phyloP scores from a whole-genome alignment of 129 eudicot species.

The Escallonia herrerae region DNA sequence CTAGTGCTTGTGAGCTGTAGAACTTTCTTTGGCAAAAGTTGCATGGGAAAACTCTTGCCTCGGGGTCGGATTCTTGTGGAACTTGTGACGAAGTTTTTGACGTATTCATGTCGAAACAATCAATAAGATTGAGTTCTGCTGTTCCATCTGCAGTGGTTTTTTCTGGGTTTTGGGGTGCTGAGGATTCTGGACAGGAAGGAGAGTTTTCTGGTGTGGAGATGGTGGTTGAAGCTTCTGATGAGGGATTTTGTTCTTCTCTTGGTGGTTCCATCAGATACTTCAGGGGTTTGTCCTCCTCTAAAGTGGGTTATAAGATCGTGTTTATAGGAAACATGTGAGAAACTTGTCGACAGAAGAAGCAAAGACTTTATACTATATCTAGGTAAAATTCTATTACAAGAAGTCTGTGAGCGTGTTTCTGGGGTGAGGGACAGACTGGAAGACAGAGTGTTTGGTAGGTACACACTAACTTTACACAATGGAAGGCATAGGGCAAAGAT shows the following conservation, averaged over 20 bases:
- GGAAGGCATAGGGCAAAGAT: too few species aligned
- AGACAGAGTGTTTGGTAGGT: too few species aligned
- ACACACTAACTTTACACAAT: too few species aligned
- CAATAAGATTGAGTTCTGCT: constrained; percentile 45
- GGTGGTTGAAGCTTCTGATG: neutral
- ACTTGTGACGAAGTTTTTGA: constrained; percentile 10
- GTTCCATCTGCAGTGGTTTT: neutral
- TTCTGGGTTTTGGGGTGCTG: neutral
- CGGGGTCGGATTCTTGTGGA: constrained; percentile 34
- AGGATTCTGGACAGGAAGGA: neutral
- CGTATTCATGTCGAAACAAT: constrained; percentile 26
- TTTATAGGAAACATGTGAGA: too few species aligned
- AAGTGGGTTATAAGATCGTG: too few species aligned
- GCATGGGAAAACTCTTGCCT: constrained; percentile 54
- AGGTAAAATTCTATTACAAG: too few species aligned
- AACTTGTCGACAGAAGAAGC: too few species aligned
- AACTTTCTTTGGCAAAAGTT: constrained; percentile 56
- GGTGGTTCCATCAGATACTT: neutral
- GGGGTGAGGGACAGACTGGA: too few species aligned
- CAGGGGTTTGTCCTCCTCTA: too few species aligned
- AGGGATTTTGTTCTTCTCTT: neutral
- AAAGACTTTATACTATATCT: too few species aligned
- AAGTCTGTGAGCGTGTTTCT: too few species aligned
- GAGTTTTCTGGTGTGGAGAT: neutral
- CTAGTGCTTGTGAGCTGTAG: constrained; percentile 59